A percentile compares a stretch with the other conserved stretches of the same genome.
These are phyloP conservation scores for Plicaturopsis crispa DNA, from an alignment of 768 basidiomycete genomes.

Conservation along the genomic window DNA sequence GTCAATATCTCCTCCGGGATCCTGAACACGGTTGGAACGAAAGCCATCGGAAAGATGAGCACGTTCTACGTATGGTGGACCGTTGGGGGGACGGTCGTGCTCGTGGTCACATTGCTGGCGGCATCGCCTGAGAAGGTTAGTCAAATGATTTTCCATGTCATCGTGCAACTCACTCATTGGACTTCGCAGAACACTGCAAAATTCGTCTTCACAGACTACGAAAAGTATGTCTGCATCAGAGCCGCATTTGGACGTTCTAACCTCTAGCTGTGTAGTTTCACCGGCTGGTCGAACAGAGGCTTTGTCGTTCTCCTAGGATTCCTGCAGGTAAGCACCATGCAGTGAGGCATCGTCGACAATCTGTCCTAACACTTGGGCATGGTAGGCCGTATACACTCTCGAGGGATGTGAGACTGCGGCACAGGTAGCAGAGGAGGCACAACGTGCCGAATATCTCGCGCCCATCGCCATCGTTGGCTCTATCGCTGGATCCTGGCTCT, in stretches of 20 bases:
- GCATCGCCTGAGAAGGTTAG: constrained; percentile 46
- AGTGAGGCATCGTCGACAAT: neutral
- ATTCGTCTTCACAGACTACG: constrained; percentile 50
- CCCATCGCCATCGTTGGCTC: constrained; percentile 50
- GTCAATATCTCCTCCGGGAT: constrained; percentile 48
- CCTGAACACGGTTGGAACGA: constrained; percentile 49
- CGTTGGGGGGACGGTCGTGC: constrained; percentile 46
- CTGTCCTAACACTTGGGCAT: constrained; percentile 3
- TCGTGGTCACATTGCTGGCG: constrained; percentile 49
- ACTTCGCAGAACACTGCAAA: constrained; percentile 36
- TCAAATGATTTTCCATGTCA: neutral
- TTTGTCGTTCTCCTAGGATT: constrained; percentile 56
- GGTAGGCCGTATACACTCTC: constrained; percentile 48
- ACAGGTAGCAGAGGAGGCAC: constrained; percentile 56
- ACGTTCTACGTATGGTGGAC: constrained; percentile 57
- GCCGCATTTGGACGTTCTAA: neutral
- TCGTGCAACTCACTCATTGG: neutral
- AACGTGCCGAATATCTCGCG: constrained; percentile 47
- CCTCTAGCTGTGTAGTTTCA: constrained; percentile 30
- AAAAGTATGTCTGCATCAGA: constrained; percentile 30
- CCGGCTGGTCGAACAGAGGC: constrained; percentile 44
- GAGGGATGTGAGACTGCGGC: constrained; percentile 59
- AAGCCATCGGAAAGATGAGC: constrained; percentile 49
- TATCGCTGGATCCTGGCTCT: constrained; percentile 49
- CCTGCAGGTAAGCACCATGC: constrained; percentile 27